Evolutionary conservation across 148 eudicot genomes (phyloP), one percentile per base, ranked within the genome.

Genomic region (Vaccinium myrtillus): DNA sequence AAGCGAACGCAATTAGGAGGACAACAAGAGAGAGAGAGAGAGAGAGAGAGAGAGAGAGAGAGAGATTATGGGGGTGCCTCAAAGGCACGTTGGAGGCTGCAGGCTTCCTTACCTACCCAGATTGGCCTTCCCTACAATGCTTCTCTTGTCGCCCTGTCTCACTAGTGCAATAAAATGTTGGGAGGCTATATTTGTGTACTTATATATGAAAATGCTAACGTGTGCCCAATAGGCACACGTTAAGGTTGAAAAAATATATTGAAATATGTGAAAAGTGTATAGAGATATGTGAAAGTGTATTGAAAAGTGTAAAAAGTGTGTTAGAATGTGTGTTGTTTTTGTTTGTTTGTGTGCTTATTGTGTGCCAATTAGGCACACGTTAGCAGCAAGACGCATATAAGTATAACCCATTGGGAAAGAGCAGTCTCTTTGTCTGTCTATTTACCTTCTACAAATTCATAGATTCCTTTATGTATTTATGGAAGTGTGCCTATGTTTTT

Each of bases 31-130:
- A 46, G 78, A 46, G 54, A 10, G 36, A 15, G 61, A 76, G 59
- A n/a, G 80, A 77, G 55, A n/a, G 55, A 77, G 79, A 43, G 81
- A 50, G 63, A 77, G 58, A 77, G 80, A 77, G 81, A 77, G 6
- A 11, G 8, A n/a, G 63, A n/a, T 49, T n/a, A n/a, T 46, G 46
- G 81, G 19, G 56, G 56, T 5, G 32, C 56, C 18, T 50, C 56
- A 50, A 49, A 76, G n/a, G 79, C 79, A 76, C 56, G 79, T 76
- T 76, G 56, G 14, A n/a, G 54, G n/a, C 30, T 50, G 30, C 55
- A 48, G 55, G 79, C 5, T 67, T 10, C 19, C n/a, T 30, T 43
- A 43, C 78, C 53, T 6, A 73, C 49, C 21, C 53, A 13, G 78
- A 13, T 18, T 48, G 78, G 54, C 78, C 21, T 46, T 6, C 21